Evolutionary conservation across 2,329 filamentous ascomycete species (phyloP), one percentile per base, ranked within the genome.

Genomic region (Fusarium liriodendri): DNA sequence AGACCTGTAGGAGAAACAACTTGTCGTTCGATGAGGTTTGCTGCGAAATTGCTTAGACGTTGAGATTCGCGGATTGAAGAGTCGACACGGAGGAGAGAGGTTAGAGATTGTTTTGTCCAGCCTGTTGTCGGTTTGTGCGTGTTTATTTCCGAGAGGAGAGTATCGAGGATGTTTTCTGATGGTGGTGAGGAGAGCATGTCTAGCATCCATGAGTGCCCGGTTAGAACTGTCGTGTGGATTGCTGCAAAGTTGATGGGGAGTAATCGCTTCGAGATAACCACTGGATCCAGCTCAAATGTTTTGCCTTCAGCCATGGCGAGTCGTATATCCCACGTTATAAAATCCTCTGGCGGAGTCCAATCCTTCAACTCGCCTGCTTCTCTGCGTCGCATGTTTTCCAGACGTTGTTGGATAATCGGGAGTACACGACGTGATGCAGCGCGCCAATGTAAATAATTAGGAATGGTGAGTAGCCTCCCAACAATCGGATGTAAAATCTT

Each of bases 191-290:
- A 78, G 38, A 88, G 77, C 8, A 89, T 76, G 66, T 89, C 87
- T 11, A 89, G 75, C 61, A 89, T 74, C 35, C 84, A 80, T 37
- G 84, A 84, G 54, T 86, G 85, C 4, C 85, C 84, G 0, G 88
- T 89, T 14, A 90, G 74, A 8, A 86, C 84, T 0, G 89, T 90
- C 2, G 89, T 91, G 79, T 91, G 89, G 29, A 90, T 89, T 20
- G 88, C 86, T 4, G 88, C 89, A 68, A 91, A 90, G 76, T 90
- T 87, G 50, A 91, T 81, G 0, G 88, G 87, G 38, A 91, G 80
- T 6, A 91, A 78, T 16, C 87, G 83, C 69, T 87, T 84, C 2
- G 87, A 86, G 18, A 91, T 84, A 47, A 84, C 83, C 4, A 81
- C 76, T 0, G 88, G 84, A 27, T 86, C 80, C 25, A 89, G 82